Base-by-base conservation (phyloP, 345 rosid genomes). In the Salix arbutifolia region DNA sequence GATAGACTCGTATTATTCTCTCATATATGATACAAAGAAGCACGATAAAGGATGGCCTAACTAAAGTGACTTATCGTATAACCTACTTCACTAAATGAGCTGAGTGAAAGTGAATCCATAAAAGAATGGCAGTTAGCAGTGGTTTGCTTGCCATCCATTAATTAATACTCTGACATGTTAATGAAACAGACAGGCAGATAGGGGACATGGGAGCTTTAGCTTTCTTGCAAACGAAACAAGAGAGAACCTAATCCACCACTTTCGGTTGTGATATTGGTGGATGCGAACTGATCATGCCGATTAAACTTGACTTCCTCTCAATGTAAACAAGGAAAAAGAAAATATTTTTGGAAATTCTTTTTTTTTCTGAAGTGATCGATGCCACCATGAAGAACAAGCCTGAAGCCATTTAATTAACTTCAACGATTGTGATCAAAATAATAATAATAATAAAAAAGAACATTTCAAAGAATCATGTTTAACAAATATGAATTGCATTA, bases 171-270 rank as follows among this genome's bases (percentile, higher is more conserved):
- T 46, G 37, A 79, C 71, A 68, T 50, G n/a, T 78, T 73, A 74
- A 75, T 69, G 76, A 62, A 75, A 67, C 74, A 67, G 69, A 80
- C 65, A 65, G 76, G 31, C 6, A 48, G 21, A 50, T 26, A 56
- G 21, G 42, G 12, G 42, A 38, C 42, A 38, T 38, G 61, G 35
- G 65, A 30, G 53, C 18, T 74, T 66, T 76, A 67, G 67, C 78
- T 76, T 78, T 84, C 80, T 80, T 65, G 78, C 74, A 73, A 75
- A 73, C 79, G 67, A 79, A 70, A 79, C 76, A 18, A 65, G 48
- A 65, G 52, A 65, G 60, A 78, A 81, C 77, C 84, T 79, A 83
- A 83, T 81, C 86, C 76, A 78, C 76, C 77, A 73, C 76, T 79
- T 81, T 83, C 61, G 71, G 74, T 74, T 69, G 30, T 64, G 72